Evolutionary conservation across 176 grass and related monocot genomes (phyloP).

Genomic region (Cenchrus fungigraminus): DNA sequence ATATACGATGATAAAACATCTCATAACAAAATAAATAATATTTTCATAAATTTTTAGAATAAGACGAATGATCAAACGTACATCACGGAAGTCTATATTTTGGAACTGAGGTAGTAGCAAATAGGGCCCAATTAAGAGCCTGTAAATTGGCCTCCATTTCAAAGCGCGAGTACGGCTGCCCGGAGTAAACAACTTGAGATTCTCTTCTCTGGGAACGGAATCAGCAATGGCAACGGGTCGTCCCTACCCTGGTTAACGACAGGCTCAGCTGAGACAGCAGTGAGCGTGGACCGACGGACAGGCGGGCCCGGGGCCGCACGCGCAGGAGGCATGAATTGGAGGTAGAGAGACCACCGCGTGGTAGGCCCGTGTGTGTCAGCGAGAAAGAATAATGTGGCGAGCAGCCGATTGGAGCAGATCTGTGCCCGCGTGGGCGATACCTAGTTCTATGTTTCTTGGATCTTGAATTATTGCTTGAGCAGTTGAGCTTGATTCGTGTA

Average conservation of each 20-base stretch:
- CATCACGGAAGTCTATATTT: no score
- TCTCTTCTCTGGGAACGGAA: background rate
- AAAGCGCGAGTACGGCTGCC: no score
- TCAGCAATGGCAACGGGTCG: background rate
- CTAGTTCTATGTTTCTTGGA: background rate
- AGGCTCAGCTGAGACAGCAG: background rate
- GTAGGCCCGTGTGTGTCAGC: background rate
- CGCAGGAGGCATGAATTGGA: background rate
- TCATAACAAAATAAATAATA: no score
- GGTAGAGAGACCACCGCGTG: background rate
- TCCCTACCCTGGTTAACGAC: background rate
- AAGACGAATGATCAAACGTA: no score
- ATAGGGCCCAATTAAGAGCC: no score
- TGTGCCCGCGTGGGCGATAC: background rate
- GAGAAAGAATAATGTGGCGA: background rate
- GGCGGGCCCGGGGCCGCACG: background rate
- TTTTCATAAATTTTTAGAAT: no score
- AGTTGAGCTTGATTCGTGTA: background rate
- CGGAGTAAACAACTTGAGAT: slow-evolving; percentile 17
- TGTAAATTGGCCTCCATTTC: no score
- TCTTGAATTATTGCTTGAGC: background rate
- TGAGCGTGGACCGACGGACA: background rate
- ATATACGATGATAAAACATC: no score
- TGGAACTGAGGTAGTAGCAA: no score
- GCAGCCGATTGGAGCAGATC: background rate